Evolutionary conservation across 164 flowering plant species (phyloP).

Genomic region (Tetracentron sinense): DNA sequence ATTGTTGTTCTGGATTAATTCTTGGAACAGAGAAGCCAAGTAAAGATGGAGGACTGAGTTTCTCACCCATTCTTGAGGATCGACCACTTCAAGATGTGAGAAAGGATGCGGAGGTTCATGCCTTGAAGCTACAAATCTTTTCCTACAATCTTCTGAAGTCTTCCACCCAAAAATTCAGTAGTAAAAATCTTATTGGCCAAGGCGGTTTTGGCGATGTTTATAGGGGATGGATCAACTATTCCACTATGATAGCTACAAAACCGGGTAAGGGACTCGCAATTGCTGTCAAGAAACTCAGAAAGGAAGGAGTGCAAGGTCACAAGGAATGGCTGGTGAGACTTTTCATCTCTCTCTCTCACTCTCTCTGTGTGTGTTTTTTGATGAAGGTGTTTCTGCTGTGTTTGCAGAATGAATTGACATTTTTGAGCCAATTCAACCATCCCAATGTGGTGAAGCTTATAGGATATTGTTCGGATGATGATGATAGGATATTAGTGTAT

Average conservation of each 20-base stretch:
- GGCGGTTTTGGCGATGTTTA: conserved; percentile 39
- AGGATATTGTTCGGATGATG: conserved; percentile 25
- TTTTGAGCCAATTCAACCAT: conserved; percentile 29
- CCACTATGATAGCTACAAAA: conserved; percentile 22
- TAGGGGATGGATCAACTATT: conserved; percentile 23
- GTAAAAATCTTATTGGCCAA: conserved; percentile 24
- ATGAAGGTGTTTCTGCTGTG: background rate
- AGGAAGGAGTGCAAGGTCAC: conserved; percentile 20
- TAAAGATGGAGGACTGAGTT: background rate
- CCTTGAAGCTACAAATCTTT: conserved; percentile 3
- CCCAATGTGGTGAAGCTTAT: conserved; percentile 31
- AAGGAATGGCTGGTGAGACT: conserved; percentile 25
- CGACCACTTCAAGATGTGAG: background rate
- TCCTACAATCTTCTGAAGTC: conserved; percentile 13
- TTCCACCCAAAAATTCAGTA: conserved; percentile 28
- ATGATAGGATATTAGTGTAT: conserved; percentile 28
- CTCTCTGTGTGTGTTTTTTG: background rate
- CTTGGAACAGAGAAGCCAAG: background rate
- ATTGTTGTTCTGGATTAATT: background rate
- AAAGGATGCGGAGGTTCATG: background rate
- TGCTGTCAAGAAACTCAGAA: conserved; percentile 31
- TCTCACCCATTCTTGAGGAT: background rate
- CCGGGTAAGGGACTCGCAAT: conserved; percentile 16
- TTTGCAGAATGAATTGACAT: conserved; percentile 24
- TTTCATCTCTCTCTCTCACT: background rate